phyloP scores from a whole-genome alignment of 805 yeast species.

The Phaffomyces thermotolerans region DNA sequence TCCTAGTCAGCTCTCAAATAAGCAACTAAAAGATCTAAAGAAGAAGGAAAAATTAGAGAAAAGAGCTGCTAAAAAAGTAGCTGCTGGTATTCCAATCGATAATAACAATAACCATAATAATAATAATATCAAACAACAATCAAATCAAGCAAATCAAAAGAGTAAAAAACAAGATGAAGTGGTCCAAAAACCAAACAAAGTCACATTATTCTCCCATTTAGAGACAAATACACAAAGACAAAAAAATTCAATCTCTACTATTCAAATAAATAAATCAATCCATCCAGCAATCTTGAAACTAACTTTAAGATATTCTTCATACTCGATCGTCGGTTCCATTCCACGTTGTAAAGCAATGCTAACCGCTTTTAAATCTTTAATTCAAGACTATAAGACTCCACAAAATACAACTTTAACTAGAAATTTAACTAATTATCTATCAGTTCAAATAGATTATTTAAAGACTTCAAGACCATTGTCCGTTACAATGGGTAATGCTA shows the following conservation, averaged over 20 bases:
- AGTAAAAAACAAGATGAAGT: conserved; percentile 3
- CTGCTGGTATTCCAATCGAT: conserved; percentile 41
- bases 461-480: conserved; percentile 88
- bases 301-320: conserved; percentile 75
- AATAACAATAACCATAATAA: conserved; percentile 19
- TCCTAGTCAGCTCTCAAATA: conserved; percentile 46
- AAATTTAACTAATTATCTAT: conserved; percentile 78
- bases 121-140: conserved; percentile 29
- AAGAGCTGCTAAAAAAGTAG: conserved; percentile 80
- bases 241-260: conserved; percentile 21
- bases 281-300: conserved; percentile 81
- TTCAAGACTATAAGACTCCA: conserved; percentile 78
- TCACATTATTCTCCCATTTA: conserved; percentile 67
- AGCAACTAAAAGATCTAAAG: conserved; percentile 80
- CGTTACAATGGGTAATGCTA: conserved; percentile 95
- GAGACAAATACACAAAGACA: conserved; percentile 74
- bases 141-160: conserved; percentile 30
- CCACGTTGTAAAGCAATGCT: conserved; percentile 82
- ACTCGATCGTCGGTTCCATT: conserved; percentile 83
- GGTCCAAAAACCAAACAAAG: conserved; percentile 33
- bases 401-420: conserved; percentile 78
- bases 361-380: conserved; percentile 73
- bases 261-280: conserved; percentile 40
- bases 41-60: conserved; percentile 89
- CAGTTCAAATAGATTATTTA: conserved; percentile 88